Percentiles rank a stretch among this genome's conserved stretches.
These are phyloP conservation scores for Acanthamoeba royreba DNA, from an alignment of 208 protist species.

Conservation along the genomic window DNA sequence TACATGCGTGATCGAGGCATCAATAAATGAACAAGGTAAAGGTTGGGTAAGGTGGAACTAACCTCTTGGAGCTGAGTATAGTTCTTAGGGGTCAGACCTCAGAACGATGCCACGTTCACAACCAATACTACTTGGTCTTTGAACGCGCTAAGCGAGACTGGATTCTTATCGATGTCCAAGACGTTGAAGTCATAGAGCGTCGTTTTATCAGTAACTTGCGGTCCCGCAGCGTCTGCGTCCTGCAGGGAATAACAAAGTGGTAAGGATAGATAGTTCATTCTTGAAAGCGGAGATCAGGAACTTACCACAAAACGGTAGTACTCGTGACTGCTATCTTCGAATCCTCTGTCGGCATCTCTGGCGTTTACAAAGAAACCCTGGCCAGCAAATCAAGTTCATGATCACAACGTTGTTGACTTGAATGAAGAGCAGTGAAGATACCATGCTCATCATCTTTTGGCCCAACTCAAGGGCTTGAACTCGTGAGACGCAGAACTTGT, in stretches of 20 bases:
- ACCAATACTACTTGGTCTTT: background rate
- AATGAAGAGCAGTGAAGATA: background rate
- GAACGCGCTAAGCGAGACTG: background rate
- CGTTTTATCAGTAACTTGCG: background rate
- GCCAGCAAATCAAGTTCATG: background rate
- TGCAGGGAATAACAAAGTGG: background rate
- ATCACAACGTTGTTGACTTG: background rate
- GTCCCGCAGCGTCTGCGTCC: background rate
- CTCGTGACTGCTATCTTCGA: background rate
- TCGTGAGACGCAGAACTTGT: background rate
- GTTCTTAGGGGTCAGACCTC: conserved; percentile 28
- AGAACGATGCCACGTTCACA: conserved; percentile 48
- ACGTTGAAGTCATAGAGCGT: conserved; percentile 22
- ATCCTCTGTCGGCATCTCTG: background rate
- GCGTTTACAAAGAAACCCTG: background rate
- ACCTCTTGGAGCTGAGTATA: conserved; percentile 41
- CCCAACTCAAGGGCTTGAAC: background rate
- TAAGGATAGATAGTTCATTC: too few relatives aligned
- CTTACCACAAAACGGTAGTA: background rate
- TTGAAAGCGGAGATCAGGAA: too few relatives aligned
- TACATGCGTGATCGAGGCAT: too few relatives aligned
- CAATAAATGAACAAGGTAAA: too few relatives aligned
- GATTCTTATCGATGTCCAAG: conserved; percentile 14
- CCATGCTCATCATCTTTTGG: background rate
- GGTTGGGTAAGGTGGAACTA: too few relatives aligned